Evolutionary conservation across 441 rosid genomes (phyloP).

Genomic region (Heliophila coronopifolia): DNA sequence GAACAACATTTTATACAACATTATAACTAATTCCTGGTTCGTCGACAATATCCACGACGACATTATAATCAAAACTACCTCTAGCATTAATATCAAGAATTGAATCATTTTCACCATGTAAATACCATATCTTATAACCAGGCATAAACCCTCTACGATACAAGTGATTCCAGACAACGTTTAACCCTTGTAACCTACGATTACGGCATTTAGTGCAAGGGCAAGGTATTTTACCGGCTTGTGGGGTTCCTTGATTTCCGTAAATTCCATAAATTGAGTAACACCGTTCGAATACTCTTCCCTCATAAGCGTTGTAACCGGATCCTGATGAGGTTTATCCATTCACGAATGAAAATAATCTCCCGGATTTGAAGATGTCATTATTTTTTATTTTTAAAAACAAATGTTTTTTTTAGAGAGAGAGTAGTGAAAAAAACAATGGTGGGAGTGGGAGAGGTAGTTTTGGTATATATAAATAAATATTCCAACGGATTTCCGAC

Average conservation of each 20-base stretch:
- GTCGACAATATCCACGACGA: neutral
- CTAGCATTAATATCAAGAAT: neutral
- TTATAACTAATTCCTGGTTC: neutral
- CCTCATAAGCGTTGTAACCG: neutral
- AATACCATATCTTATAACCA: neutral
- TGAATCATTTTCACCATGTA: neutral
- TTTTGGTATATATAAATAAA: too few species aligned
- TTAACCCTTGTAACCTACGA: neutral
- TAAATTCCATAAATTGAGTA: neutral
- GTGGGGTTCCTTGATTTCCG: neutral
- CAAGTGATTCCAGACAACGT: neutral
- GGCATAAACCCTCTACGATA: neutral
- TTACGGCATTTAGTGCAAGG: neutral
- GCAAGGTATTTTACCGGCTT: neutral
- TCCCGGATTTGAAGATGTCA: too few species aligned
- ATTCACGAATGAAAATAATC: too few species aligned
- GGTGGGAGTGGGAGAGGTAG: too few species aligned
- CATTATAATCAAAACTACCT: neutral
- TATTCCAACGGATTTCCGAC: too few species aligned
- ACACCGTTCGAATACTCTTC: neutral
- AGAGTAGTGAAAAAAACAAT: too few species aligned
- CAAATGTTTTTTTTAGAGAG: too few species aligned
- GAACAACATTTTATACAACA: too few species aligned
- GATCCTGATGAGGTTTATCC: neutral
- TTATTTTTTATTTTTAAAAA: too few species aligned